Evolutionary conservation across 2,329 filamentous ascomycete species (phyloP), one percentile per base, ranked within the genome.

Genomic region (Penicillium expansum): DNA sequence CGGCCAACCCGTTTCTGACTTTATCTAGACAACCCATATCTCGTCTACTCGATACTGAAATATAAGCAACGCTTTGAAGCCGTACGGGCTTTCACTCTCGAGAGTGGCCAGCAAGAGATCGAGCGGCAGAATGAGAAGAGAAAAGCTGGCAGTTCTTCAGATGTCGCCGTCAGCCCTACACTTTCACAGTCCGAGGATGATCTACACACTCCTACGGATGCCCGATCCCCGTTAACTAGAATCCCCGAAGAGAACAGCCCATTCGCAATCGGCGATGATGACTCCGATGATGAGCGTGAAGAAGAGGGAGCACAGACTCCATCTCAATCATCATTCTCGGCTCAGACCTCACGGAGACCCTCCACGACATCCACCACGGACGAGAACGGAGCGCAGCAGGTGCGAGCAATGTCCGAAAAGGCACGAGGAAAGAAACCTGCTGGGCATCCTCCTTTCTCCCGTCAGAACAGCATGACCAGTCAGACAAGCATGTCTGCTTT

Each of bases 321-420:
- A 1, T 75, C 76, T 4, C 76, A 75, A 27, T 86, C 73, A 78
- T 89, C 71, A 76, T 82, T 59, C 75, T 86, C 66, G 81, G 83
- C 60, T 35, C 73, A 75, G 20, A 78, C 76, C 18, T 84, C 83
- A 18, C 82, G 86, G 37, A 84, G 88, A 22, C 87, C 89, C 4
- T 93, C 90, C 0, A 79, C 89, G 20, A 84, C 85, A 29, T 84
- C 83, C 0, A 85, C 84, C 0, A 76, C 83, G 0, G 91, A 95
- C 57, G 92, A 95, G 58, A 88, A 89, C 4, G 85, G 96, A 10
- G 92, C 91, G 14, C 82, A 86, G 20, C 92, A 97, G 71, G 73
- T 96, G 30, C 85, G 91, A 56, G 92, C 92, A 53, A 96, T 97
- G 90, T 97, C 93, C 20, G 94, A 97, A 74, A 99, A 97, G 73